Conservation (phyloP, 768 basidiomycete genomes). For the Fomitopsis serialis region DNA sequence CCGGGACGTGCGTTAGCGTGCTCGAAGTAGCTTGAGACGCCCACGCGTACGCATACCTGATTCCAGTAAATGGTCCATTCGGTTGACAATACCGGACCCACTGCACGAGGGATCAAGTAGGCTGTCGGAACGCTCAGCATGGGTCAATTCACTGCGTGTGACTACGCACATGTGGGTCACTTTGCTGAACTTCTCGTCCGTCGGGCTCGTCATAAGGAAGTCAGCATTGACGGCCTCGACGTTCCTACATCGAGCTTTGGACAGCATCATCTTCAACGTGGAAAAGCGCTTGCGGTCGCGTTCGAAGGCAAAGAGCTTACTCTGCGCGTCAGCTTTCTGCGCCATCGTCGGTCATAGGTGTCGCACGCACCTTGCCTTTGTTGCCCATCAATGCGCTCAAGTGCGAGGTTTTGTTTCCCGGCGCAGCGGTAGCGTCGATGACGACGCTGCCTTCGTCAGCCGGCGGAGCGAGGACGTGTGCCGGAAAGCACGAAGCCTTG, state of each 20-base stretch:
- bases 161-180: conserved; percentile 82
- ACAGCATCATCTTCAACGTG: conserved; percentile 81
- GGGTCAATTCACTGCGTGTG: not conserved
- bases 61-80: conserved; percentile 79
- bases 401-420: conserved; percentile 97
- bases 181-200: conserved; percentile 49
- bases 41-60: conserved; percentile 41
- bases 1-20: not conserved
- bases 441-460: conserved; percentile 47
- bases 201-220: conserved; percentile 77
- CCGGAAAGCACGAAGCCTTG: conserved; percentile 97
- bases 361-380: conserved; percentile 61
- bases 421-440: conserved; percentile 94
- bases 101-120: conserved; percentile 96
- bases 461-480: conserved; percentile 77
- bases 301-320: conserved; percentile 84
- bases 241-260: conserved; percentile 80
- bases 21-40: too few relatives aligned
- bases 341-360: not conserved
- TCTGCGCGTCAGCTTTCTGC: not conserved
- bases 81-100: conserved; percentile 88
- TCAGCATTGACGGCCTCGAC: conserved; percentile 71
- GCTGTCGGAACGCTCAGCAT: conserved; percentile 32
- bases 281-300: conserved; percentile 75
- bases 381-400: conserved; percentile 83